Evolutionary conservation across 139 green algal species (phyloP).

Genomic region (Picochlorum sp.): DNA sequence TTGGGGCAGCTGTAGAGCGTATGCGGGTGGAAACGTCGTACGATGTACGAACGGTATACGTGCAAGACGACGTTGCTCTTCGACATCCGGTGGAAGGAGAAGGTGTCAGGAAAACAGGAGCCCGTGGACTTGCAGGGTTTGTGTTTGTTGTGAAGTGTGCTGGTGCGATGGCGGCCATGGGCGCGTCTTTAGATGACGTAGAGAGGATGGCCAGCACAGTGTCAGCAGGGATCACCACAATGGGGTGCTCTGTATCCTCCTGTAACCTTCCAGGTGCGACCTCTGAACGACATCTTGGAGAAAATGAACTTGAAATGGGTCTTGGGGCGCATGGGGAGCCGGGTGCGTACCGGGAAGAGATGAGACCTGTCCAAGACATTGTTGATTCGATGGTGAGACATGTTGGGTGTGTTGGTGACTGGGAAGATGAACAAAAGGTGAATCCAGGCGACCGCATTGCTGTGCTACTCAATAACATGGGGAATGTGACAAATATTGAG

Average conservation of each 20-base stretch:
- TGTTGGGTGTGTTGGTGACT: conserved; percentile 16
- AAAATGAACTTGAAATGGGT: conserved; percentile 65
- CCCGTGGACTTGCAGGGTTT: conserved; percentile 74
- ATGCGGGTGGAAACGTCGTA: conserved; percentile 54
- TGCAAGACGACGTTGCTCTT: conserved; percentile 76
- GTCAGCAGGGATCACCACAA: conserved; percentile 33
- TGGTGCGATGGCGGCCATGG: conserved; percentile 54
- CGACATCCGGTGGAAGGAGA: background rate
- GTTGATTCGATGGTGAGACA: conserved; percentile 25
- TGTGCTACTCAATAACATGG: conserved; percentile 48
- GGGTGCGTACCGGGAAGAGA: conserved; percentile 19
- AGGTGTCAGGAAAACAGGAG: conserved; percentile 36
- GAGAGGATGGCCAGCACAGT: conserved; percentile 23
- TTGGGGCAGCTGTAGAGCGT: conserved; percentile 78
- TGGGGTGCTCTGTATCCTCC: conserved; percentile 52
- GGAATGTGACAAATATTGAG: conserved; percentile 51
- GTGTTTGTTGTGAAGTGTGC: conserved; percentile 83
- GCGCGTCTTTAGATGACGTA: conserved; percentile 43
- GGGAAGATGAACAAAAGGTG: conserved; percentile 4
- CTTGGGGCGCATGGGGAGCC: conserved; percentile 86
- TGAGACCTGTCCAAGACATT: conserved; percentile 17
- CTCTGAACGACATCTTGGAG: background rate
- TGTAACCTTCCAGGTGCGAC: conserved; percentile 52
- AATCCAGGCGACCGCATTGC: conserved; percentile 8
- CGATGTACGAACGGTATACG: conserved; percentile 53